A percentile compares a stretch with the other conserved stretches of the same genome.
These are phyloP conservation scores for Sclerotinia glacialis DNA, from an alignment of 2,329 filamentous ascomycete genomes.

Conservation along the genomic window DNA sequence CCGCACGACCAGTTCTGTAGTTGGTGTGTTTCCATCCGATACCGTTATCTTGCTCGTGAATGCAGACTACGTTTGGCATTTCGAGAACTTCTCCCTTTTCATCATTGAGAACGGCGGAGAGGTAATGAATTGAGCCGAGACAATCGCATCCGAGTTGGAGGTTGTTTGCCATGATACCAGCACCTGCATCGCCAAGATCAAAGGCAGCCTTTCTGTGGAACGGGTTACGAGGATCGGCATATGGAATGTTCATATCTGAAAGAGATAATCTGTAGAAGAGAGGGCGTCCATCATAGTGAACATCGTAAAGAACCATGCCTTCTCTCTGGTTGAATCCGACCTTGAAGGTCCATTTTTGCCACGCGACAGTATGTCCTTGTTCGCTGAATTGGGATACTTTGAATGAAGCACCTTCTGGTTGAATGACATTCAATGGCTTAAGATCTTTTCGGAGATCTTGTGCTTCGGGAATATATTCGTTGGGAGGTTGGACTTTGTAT, in stretches of 20 bases:
- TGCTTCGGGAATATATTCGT: slow-evolving; percentile 65
- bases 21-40: slow-evolving; percentile 70
- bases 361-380: slow-evolving; percentile 54
- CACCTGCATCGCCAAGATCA: slow-evolving; percentile 65
- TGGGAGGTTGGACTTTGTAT: slow-evolving; percentile 53
- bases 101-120: slow-evolving; percentile 56
- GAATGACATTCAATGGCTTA: slow-evolving; percentile 62
- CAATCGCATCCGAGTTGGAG: slow-evolving; percentile 69
- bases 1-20: slow-evolving; percentile 61
- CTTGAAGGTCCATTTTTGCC: slow-evolving; percentile 66
- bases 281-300: slow-evolving; percentile 60
- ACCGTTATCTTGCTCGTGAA: slow-evolving; percentile 69
- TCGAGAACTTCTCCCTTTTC: slow-evolving; percentile 56
- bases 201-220: slow-evolving; percentile 70
- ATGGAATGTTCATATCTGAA: slow-evolving; percentile 61
- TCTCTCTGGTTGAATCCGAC: slow-evolving; percentile 62
- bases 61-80: slow-evolving; percentile 66
- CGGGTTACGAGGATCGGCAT: slow-evolving; percentile 62
- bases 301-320: slow-evolving; percentile 66
- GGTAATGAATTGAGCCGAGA: slow-evolving; percentile 66
- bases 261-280: slow-evolving; percentile 65
- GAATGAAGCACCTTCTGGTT: slow-evolving; percentile 64
- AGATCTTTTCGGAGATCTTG: slow-evolving; percentile 58
- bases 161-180: slow-evolving; percentile 67
- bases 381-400: slow-evolving; percentile 49